Percentiles rank a stretch among this genome's conserved stretches.
phyloP scores from a whole-genome alignment of 2,329 filamentous ascomycete species.

The Teratosphaeria destructans region DNA sequence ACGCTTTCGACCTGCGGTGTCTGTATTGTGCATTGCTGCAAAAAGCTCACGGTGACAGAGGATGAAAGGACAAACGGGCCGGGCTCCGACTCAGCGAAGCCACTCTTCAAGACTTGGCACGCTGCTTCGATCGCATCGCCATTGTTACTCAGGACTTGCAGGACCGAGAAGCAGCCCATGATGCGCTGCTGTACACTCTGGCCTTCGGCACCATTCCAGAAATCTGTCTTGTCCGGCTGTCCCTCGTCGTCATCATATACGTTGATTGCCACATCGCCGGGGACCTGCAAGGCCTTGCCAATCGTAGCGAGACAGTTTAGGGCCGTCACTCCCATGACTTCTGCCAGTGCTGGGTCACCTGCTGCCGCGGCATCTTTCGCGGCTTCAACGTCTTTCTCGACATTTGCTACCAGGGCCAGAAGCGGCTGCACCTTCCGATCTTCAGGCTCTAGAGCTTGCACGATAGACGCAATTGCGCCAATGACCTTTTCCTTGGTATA shows the following conservation, averaged over 20 bases:
- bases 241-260: slow-evolving; percentile 45
- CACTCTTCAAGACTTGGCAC: slow-evolving; percentile 60
- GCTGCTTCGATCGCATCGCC: slow-evolving; percentile 62
- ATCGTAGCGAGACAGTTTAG: slow-evolving; percentile 60
- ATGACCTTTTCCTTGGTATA: slow-evolving; percentile 63
- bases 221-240: slow-evolving; percentile 22
- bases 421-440: slow-evolving; percentile 45
- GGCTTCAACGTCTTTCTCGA: slow-evolving; percentile 51
- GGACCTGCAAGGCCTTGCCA: slow-evolving; percentile 61
- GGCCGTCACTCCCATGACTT: slow-evolving; percentile 40
- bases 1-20: slow-evolving; percentile 58
- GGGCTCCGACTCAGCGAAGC: slow-evolving; percentile 62
- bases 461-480: slow-evolving; percentile 62
- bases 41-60: slow-evolving; percentile 53
- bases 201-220: slow-evolving; percentile 43
- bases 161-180: slow-evolving; percentile 40
- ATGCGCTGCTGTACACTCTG: slow-evolving; percentile 42
- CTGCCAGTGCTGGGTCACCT: slow-evolving; percentile 31
- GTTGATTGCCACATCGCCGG: slow-evolving; percentile 56
- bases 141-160: slow-evolving; percentile 46
- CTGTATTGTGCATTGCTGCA: slow-evolving; percentile 42
- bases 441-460: slow-evolving; percentile 58
- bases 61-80: slow-evolving; percentile 70
- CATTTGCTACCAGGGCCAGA: slow-evolving; percentile 48
- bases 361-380: slow-evolving; percentile 22